Conservation (phyloP, 2,329 filamentous ascomycete genomes). For the Fusarium secorum region DNA sequence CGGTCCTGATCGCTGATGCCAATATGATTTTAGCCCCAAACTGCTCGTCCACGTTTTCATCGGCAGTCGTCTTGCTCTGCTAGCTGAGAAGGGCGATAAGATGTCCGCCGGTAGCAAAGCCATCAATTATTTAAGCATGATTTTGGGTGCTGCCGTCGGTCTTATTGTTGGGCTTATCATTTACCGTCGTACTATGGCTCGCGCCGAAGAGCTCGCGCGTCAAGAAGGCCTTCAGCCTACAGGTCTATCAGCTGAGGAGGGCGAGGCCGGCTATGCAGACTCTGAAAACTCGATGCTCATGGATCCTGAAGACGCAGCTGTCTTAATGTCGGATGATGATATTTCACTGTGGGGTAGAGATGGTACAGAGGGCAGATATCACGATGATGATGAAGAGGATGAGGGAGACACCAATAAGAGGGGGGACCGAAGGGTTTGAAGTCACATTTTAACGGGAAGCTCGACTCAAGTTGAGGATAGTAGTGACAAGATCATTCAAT, state of each 20-base stretch:
- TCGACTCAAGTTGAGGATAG: conserved; percentile 4
- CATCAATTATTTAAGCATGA: conserved; percentile 84
- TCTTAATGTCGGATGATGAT: conserved; percentile 66
- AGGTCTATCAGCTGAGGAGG: conserved; percentile 44
- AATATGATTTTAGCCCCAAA: conserved; percentile 69
- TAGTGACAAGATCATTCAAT: conserved; percentile 1
- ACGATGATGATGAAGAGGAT: conserved; percentile 45
- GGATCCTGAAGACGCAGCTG: conserved; percentile 60
- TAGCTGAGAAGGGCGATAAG: conserved; percentile 82
- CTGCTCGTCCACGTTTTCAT: conserved; percentile 93
- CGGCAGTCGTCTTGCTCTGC: conserved; percentile 79
- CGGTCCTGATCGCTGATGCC: not conserved
- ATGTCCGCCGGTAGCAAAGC: conserved; percentile 83
- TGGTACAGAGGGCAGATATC: conserved; percentile 48
- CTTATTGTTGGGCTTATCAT: conserved; percentile 82
- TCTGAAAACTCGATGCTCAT: conserved; percentile 52
- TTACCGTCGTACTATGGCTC: conserved; percentile 74
- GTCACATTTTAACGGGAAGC: not conserved
- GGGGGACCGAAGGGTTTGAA: conserved; percentile 5
- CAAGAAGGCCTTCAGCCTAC: conserved; percentile 49
- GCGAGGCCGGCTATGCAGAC: conserved; percentile 53
- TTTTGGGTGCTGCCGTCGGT: conserved; percentile 75
- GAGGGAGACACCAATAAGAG: conserved; percentile 30
- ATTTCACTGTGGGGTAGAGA: conserved; percentile 64
- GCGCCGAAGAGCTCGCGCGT: conserved; percentile 65